Percentiles rank a stretch among this genome's conserved stretches.
Evolutionary conservation across 163 green algal genomes (phyloP).

Genomic region (Picocystis sp.): DNA sequence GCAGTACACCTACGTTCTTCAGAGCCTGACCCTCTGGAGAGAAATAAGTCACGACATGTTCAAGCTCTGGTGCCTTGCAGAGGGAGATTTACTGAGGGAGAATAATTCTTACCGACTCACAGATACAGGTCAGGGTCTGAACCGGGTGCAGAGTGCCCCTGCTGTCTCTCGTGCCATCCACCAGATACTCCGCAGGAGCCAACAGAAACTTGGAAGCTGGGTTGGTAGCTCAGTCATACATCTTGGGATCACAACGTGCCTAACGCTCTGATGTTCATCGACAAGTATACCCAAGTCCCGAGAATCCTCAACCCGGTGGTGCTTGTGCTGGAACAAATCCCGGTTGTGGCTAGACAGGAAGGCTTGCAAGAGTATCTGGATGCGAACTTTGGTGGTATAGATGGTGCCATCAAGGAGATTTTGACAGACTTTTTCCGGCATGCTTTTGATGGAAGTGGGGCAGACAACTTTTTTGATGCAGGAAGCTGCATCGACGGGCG

Average conservation of each 20-base stretch:
- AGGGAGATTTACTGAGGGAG: slow-evolving; percentile 65
- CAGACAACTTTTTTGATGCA: slow-evolving; percentile 84
- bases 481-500: slow-evolving; percentile 80
- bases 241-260: slow-evolving; percentile 92
- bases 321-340: slow-evolving; percentile 61
- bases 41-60: slow-evolving; percentile 62
- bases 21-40: slow-evolving; percentile 61
- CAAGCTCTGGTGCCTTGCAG: slow-evolving; percentile 74
- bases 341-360: slow-evolving; percentile 25
- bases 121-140: slow-evolving; percentile 84
- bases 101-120: slow-evolving; percentile 62
- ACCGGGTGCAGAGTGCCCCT: slow-evolving; percentile 24
- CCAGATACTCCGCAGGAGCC: slow-evolving; percentile 49
- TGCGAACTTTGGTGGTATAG: slow-evolving; percentile 29
- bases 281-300: slow-evolving; percentile 90
- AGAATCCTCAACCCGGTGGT: slow-evolving; percentile 72
- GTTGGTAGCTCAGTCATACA: slow-evolving; percentile 80
- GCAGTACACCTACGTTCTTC: slow-evolving; percentile 76
- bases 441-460: slow-evolving; percentile 77
- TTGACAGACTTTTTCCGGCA: slow-evolving; percentile 80
- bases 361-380: slow-evolving; percentile 35
- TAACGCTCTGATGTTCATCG: slow-evolving; percentile 88
- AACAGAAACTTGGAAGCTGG: slow-evolving; percentile 68
- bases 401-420: slow-evolving; percentile 50
- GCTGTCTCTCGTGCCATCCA: slow-evolving; percentile 44